These are phyloP conservation scores for Quercus engelmannii DNA, from an alignment of 306 rosid genomes.

Conservation along the genomic window DNA sequence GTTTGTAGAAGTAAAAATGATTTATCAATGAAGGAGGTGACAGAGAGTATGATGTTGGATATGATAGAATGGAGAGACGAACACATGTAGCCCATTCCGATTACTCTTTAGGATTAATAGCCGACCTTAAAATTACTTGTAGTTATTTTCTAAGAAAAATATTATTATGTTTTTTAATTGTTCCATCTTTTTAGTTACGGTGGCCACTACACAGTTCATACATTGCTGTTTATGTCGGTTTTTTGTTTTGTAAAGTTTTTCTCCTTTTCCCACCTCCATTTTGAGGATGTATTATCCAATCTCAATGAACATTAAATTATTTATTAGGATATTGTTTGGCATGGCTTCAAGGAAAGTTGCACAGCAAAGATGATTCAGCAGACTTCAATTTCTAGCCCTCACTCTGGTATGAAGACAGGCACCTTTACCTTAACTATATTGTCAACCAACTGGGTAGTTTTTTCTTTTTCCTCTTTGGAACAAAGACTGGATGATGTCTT, in stretches of 20 bases:
- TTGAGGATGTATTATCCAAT: background rate
- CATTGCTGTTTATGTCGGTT: background rate
- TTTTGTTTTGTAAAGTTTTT: background rate
- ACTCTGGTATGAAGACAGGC: constrained; percentile 52
- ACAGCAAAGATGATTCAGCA: constrained; percentile 70
- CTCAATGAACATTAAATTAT: background rate
- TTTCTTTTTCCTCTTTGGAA: background rate
- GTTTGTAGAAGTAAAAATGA: too few species aligned
- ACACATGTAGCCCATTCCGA: too few species aligned
- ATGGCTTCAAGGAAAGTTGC: constrained; percentile 67
- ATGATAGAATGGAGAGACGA: too few species aligned
- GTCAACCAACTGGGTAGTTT: background rate
- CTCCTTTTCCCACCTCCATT: background rate
- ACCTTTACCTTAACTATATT: background rate
- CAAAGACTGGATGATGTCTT: background rate
- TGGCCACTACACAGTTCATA: background rate
- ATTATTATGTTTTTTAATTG: background rate
- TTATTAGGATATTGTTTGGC: constrained; percentile 61
- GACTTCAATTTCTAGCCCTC: constrained; percentile 58
- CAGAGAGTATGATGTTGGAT: too few species aligned
- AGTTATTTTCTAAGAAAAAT: background rate
- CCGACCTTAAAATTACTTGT: too few species aligned
- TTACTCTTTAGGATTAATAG: too few species aligned
- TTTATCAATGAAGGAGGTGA: too few species aligned
- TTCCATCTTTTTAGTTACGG: background rate